Percentiles rank a stretch among this genome's conserved stretches.
Conservation (phyloP, 805 yeast genomes). For the Candida germanica region DNA sequence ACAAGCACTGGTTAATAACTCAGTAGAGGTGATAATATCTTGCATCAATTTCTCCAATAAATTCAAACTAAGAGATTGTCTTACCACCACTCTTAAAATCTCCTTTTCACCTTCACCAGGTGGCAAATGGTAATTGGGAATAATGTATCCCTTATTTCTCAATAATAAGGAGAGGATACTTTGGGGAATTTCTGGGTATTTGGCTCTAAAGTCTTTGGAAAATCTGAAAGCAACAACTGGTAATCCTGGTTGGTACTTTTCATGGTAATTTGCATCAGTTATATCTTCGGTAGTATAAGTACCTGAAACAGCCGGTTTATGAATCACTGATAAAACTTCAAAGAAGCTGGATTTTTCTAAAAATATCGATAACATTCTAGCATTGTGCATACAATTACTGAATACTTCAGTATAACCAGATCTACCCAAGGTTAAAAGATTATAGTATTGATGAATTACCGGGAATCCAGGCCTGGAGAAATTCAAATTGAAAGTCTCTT, state of each 20-base stretch:
- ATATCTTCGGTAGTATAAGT: slow-evolving; percentile 17
- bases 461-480: slow-evolving; percentile 93
- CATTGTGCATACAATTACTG: slow-evolving; percentile 62
- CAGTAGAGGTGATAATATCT: slow-evolving; percentile 53
- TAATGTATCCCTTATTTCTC: slow-evolving; percentile 79
- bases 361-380: slow-evolving; percentile 62
- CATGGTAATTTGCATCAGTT: slow-evolving; percentile 29
- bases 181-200: slow-evolving; percentile 82
- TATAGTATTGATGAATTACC: slow-evolving; percentile 82
- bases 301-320: slow-evolving; percentile 43
- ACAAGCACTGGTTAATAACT: slow-evolving; percentile 49
- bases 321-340: slow-evolving; percentile 75
- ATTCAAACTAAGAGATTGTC: slow-evolving; percentile 61
- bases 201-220: slow-evolving; percentile 50
- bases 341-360: slow-evolving; percentile 65
- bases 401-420: slow-evolving; percentile 69
- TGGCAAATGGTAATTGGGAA: slow-evolving; percentile 87
- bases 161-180: slow-evolving; percentile 66
- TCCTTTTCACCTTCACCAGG: slow-evolving; percentile 54
- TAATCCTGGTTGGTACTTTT: slow-evolving; percentile 64
- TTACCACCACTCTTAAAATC: slow-evolving; percentile 80
- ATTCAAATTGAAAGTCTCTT: slow-evolving; percentile 81
- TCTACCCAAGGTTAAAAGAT: slow-evolving; percentile 66
- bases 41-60: slow-evolving; percentile 62
- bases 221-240: slow-evolving; percentile 89